These are phyloP conservation scores for Puccinia hordei DNA, from an alignment of 1,284 basidiomycete species.

Conservation along the genomic window DNA sequence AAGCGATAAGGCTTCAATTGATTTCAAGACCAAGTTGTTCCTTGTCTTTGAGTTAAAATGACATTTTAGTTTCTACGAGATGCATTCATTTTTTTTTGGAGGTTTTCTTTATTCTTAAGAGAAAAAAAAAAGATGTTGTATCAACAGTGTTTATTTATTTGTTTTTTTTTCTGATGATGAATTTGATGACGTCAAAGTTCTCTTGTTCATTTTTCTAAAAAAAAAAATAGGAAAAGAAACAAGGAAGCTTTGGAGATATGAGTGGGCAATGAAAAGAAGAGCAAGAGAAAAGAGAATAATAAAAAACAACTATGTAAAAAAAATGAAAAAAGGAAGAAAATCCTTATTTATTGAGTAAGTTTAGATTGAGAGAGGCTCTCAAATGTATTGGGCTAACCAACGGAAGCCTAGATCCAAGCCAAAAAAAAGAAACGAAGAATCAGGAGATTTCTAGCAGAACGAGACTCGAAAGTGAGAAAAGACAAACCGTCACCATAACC, in stretches of 20 bases:
- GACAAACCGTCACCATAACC: constrained; percentile 88
- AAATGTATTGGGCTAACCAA: constrained; percentile 95
- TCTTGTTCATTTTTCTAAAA: neutral
- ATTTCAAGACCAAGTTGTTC: too few relatives aligned
- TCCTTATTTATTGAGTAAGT: neutral
- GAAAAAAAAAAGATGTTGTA: too few relatives aligned
- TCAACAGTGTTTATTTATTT: too few relatives aligned
- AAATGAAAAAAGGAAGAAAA: neutral
- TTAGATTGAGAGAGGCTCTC: constrained; percentile 54
- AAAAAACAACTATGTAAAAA: neutral
- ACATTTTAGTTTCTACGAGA: too few relatives aligned
- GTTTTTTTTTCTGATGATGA: too few relatives aligned
- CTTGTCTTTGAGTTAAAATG: too few relatives aligned
- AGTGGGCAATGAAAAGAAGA: neutral
- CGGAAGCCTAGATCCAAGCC: constrained; percentile 68
- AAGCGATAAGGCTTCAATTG: too few relatives aligned
- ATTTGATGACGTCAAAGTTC: neutral
- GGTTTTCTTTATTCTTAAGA: too few relatives aligned
- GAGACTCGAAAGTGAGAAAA: neutral
- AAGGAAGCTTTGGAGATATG: constrained; percentile 5
- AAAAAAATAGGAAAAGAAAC: too few relatives aligned
- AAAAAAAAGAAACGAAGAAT: neutral
- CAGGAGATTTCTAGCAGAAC: neutral
- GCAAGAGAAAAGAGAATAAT: neutral
- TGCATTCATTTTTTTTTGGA: too few relatives aligned